Evolutionary conservation across 768 basidiomycete genomes (phyloP), one percentile per base, ranked within the genome.

Genomic region (Tulasnella sp.): DNA sequence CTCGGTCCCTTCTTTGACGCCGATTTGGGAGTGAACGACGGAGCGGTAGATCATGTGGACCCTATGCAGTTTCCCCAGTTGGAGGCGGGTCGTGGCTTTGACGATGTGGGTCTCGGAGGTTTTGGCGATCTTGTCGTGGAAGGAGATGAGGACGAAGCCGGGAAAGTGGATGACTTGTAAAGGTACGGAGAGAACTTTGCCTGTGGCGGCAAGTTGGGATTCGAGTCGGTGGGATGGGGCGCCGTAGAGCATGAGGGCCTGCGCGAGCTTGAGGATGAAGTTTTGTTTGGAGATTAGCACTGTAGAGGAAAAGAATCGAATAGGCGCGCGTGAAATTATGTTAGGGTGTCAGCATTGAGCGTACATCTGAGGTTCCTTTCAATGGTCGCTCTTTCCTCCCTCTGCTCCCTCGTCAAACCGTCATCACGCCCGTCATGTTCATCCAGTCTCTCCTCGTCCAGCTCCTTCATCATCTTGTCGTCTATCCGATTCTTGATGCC

Each of bases 181-280:
- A 79, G 93, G 89, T 70, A 97, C 87, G 77, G 94, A 93, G 19
- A 98, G 88, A 71, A 95, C 94, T 17, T 89, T 86, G 0, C 94
- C 92, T 6, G 92, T 92, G 11, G 94, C 90, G 36, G 90, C 84
- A 44, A 98, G 87, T 78, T 97, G 95, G 2, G 93, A 90, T 80
- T 96, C 95, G 73, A 98, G 91, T 36, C 95, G 88, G 81, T 98
- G 95, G n/a, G 92, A 93, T 0, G 94, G 94, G 17, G 94, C 92
- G 6, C 94, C 94, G 77, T 92, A 95, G 11, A 88, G 88, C 91
- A 98, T 95, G 44, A 97, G 83, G 17, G 92, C 88, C 73, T 89
- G 86, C 16, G 94, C 92, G 34, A 97, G 85, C 77, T 88, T 92
- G 78, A 94, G 85, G 37, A 97, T 80, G 80, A 96, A 98, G 71